These are phyloP conservation scores for Monosporascus sp. DNA, from an alignment of 2,329 filamentous ascomycete genomes.

Conservation along the genomic window DNA sequence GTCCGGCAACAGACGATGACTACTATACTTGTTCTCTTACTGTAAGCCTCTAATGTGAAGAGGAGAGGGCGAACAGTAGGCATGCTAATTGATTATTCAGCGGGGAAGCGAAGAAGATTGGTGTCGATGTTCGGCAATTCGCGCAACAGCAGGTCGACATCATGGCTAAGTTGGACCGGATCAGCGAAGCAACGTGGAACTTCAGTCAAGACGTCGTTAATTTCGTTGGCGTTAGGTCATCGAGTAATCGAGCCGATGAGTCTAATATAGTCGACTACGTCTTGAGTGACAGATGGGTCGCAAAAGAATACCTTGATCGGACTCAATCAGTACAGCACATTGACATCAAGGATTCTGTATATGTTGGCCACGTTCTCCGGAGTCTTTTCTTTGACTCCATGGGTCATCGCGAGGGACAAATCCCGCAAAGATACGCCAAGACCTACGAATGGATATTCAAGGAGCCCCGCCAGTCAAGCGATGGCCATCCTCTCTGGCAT, in stretches of 20 bases:
- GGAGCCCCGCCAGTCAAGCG: not conserved
- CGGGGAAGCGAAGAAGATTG: not conserved
- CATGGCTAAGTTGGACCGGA: not conserved
- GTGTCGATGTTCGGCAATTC: not conserved
- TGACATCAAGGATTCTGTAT: too few species aligned
- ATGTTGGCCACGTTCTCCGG: not conserved
- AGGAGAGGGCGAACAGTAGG: too few species aligned
- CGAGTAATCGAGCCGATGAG: not conserved
- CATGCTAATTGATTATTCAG: not conserved
- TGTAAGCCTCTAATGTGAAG: not conserved
- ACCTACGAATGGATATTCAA: conserved; percentile 9
- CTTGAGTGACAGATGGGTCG: not conserved
- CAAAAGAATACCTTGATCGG: not conserved
- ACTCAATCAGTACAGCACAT: not conserved
- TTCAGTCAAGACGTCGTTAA: not conserved
- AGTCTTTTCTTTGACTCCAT: conserved; percentile 4
- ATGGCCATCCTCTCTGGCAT: conserved; percentile 1
- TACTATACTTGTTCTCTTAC: not conserved
- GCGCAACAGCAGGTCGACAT: not conserved
- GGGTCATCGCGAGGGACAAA: not conserved
- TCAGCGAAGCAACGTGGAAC: not conserved
- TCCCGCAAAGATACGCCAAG: conserved; percentile 1
- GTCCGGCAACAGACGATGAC: not conserved
- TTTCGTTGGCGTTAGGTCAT: not conserved
- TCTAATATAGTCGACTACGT: not conserved